Base-by-base conservation (phyloP, 1,284 basidiomycete genomes). In the Ceratobasidium sp. region DNA sequence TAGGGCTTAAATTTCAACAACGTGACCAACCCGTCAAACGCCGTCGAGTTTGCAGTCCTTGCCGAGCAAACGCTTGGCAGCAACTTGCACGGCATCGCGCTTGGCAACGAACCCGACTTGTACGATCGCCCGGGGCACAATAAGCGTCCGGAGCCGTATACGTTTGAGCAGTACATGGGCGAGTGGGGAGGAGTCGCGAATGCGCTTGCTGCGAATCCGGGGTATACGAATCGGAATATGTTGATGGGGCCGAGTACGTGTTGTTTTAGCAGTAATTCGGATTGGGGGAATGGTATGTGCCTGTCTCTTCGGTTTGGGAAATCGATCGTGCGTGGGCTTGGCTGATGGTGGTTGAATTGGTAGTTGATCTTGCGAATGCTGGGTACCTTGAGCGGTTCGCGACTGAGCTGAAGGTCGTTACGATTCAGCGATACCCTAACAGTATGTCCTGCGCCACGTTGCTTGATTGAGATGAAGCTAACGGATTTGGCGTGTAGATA, bases 221-320 rank as follows among this genome's bases (percentile, higher is more conserved):
- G 47, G 14, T 72, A 72, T 47, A 62, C 69, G 31, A 72, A 72
- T 33, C 27, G 29, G n/a, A 44, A 85, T 33, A 84, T 88, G 53
- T 85, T 93, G 57, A 84, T 92, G 59, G 90, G 87, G 0, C 91
- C 92, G 0, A 90, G 87, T 76, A 82, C 92, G 9, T 86, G 84
- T 77, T 85, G 85, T 33, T 9, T 9, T 29, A 72, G 69, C 48
- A 51, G 47, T 59, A 62, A 72, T 29, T 33, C 69, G 66, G 69
- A 82, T 82, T 85, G 76, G 80, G 80, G 33, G 33, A 77, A 82
- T 36, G 75, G 77, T 57, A 6, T 7, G 54, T 31, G 6, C n/a
- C 29, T 57, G 22, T 6, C 22, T 24, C 29, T 22, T 2, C n/a
- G 31, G 6, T 8, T 57, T 8, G 22, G 27, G 19, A 15, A 9